These are phyloP conservation scores for Oryza nivara DNA, from an alignment of 176 grass and related monocot genomes.

Conservation along the genomic window DNA sequence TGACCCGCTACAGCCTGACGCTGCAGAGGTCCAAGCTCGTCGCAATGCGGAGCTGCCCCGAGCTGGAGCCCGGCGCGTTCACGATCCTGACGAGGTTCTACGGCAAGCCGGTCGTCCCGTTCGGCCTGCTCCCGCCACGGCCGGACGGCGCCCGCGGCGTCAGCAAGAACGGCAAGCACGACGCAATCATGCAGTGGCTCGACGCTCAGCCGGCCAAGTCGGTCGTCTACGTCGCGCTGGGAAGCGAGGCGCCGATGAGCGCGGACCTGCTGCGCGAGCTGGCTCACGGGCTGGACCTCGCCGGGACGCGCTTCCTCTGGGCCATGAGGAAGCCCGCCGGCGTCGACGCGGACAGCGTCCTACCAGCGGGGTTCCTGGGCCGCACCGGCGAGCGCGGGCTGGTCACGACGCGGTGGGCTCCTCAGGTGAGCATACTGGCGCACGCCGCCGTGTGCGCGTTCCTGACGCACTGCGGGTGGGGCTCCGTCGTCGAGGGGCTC, in stretches of 20 bases:
- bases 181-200: slow-evolving; percentile 37
- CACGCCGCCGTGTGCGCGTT: slow-evolving; percentile 48
- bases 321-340: slow-evolving; percentile 42
- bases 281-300: slow-evolving; percentile 53
- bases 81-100: background rate
- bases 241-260: slow-evolving; percentile 49
- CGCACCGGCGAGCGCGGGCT: slow-evolving; percentile 7
- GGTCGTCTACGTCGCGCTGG: slow-evolving; percentile 55
- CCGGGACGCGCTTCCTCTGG: slow-evolving; percentile 50
- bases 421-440: slow-evolving; percentile 42
- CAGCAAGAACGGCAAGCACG: background rate
- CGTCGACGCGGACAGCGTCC: background rate
- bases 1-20: background rate
- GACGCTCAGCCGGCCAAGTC: slow-evolving; percentile 9
- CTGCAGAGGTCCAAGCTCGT: slow-evolving; percentile 15
- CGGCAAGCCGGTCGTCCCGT: slow-evolving; percentile 35
- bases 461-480: slow-evolving; percentile 61
- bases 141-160: background rate
- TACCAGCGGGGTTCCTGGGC: slow-evolving; percentile 36
- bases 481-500: slow-evolving; percentile 47
- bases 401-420: slow-evolving; percentile 43
- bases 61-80: slow-evolving; percentile 22
- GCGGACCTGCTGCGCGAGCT: slow-evolving; percentile 44
- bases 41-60: slow-evolving; percentile 30
- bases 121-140: slow-evolving; percentile 42